phyloP scores from a whole-genome alignment of 2,329 filamentous ascomycete genomes.

The Ceratocystis cubensis region DNA sequence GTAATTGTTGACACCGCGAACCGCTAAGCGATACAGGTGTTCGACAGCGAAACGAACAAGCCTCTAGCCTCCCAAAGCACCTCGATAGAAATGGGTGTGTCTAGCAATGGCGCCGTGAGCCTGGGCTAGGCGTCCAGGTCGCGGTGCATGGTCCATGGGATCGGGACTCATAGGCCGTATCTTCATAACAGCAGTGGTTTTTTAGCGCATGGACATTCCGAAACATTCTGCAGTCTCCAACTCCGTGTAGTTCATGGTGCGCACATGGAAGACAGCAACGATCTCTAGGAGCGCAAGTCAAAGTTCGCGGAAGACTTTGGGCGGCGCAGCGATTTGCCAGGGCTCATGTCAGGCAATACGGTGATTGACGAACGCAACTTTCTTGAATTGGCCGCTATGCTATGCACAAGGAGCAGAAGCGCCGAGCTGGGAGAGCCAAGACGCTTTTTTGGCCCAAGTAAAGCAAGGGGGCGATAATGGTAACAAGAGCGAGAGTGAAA shows the following conservation, averaged over 20 bases:
- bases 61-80: background rate
- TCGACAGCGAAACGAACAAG: background rate
- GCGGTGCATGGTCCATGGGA: background rate
- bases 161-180: background rate
- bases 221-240: background rate
- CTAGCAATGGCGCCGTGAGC: background rate
- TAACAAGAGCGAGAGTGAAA: background rate
- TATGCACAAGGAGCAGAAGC: background rate
- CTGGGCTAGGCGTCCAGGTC: background rate
- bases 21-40: background rate
- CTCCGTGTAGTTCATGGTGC: background rate
- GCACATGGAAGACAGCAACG: conserved; percentile 24
- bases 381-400: background rate
- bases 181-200: background rate
- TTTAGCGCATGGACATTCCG: background rate
- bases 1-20: background rate
- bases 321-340: conserved; percentile 24
- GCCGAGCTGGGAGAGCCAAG: background rate
- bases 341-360: conserved; percentile 30
- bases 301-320: conserved; percentile 30
- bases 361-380: conserved; percentile 31
- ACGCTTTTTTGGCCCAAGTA: background rate
- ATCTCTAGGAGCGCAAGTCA: conserved; percentile 30
- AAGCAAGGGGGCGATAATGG: background rate
- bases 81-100: no score